Base-by-base conservation (phyloP, 257 asterid species). In the Solanum phureja region DNA sequence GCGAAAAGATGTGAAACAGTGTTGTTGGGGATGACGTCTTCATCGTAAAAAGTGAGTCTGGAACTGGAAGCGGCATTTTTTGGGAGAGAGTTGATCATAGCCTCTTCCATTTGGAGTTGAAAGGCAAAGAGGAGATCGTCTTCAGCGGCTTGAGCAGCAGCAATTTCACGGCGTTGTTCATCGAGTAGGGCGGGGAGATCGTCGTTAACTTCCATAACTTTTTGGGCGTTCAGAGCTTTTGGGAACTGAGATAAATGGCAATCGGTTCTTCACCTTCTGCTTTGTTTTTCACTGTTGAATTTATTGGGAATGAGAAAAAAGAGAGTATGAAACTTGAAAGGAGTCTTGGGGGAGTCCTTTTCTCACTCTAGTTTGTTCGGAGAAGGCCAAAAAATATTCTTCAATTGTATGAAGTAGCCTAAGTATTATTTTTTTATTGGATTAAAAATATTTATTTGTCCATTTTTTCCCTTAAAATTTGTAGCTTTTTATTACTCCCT, bases 51-150 rank as follows among this genome's bases (percentile, higher is more conserved):
- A 44, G 19, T 46, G 71, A 49, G 29, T 71, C 60, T n/a, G 23
- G 81, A 58, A 75, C 21, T 23, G 14, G 83, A 37, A 38, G 83
- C 21, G 14, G 21, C 33, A 75, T 75, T 75, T 23, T 75, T 37
- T 5, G 88, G 71, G 60, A 92, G 92, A 79, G 98, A 94, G 46
- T 93, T 75, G 24, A 84, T 77, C 56, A 91, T 86, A 86, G 91
- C 96, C 88, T 94, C 95, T 86, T 94, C 89, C 81, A 93, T 42
- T 79, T 94, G 97, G 86, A 94, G 94, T 13, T 52, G 68, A 89
- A 88, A 92, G 46, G 95, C 95, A 19, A 83, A 68, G 82, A 52
- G 9, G 34, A 87, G 85, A 84, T 90, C 92, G 44, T 42, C 33
- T 34, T 90, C 91, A 21, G 76, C 21, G 23, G 82, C 71, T 38